These are phyloP conservation scores for Microbotryomycetes sp. DNA, from an alignment of 1,284 basidiomycete species.

Conservation along the genomic window DNA sequence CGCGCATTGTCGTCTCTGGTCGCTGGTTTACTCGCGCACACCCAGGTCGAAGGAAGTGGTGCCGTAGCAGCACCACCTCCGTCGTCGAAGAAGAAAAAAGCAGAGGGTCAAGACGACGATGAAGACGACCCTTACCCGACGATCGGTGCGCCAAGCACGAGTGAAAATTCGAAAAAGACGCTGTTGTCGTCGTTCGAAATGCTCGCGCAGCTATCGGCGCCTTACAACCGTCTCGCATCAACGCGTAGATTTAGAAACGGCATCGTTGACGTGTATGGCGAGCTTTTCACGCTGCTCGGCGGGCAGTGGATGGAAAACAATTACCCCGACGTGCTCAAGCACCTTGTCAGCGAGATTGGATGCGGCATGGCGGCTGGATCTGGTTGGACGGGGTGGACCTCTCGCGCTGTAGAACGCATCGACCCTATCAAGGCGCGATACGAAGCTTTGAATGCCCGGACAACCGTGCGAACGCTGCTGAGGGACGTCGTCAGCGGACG, in stretches of 20 bases:
- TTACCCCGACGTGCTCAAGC: slow-evolving; percentile 68
- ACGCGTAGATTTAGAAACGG: slow-evolving; percentile 67
- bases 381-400: slow-evolving; percentile 26
- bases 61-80: slow-evolving; percentile 38
- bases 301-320: slow-evolving; percentile 70
- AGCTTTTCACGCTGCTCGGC: slow-evolving; percentile 69
- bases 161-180: slow-evolving; percentile 58
- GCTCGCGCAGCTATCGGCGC: slow-evolving; percentile 65
- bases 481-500: slow-evolving; percentile 78
- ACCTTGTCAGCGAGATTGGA: slow-evolving; percentile 61
- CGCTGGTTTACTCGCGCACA: slow-evolving; percentile 74
- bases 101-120: slow-evolving; percentile 53
- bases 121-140: slow-evolving; percentile 48
- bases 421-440: slow-evolving; percentile 49
- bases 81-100: slow-evolving; percentile 41
- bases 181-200: slow-evolving; percentile 72
- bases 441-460: slow-evolving; percentile 65
- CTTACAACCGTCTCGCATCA: slow-evolving; percentile 58
- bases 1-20: slow-evolving; percentile 68
- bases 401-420: slow-evolving; percentile 17
- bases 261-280: slow-evolving; percentile 81
- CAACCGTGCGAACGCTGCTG: slow-evolving; percentile 66
- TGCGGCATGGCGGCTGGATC: slow-evolving; percentile 46
- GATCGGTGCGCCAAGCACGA: slow-evolving; percentile 46
- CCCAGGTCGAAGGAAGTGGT: slow-evolving; percentile 62